A percentile compares a stretch with the other conserved stretches of the same genome.
phyloP scores from a whole-genome alignment of 2,329 filamentous ascomycete species.

The Aspergillus hiratsukae region DNA sequence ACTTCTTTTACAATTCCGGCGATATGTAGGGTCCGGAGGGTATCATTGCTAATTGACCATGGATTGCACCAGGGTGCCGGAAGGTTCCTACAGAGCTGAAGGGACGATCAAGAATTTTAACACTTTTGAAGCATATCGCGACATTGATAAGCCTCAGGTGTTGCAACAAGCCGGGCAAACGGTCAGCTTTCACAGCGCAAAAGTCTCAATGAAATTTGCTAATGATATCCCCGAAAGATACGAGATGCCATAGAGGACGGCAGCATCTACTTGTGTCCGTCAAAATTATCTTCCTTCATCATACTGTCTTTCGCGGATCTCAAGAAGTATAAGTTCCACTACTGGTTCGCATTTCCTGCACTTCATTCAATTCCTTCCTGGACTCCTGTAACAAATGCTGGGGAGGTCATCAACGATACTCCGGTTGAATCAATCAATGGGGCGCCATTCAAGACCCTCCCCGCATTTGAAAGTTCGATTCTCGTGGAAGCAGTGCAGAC shows the following conservation, averaged over 20 bases:
- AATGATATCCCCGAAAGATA: slow-evolving; percentile 56
- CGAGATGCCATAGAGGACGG: slow-evolving; percentile 98
- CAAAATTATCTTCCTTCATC: slow-evolving; percentile 81
- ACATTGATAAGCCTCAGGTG: slow-evolving; percentile 72
- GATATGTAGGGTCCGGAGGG: not conserved
- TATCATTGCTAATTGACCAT: not conserved
- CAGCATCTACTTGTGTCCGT: slow-evolving; percentile 91
- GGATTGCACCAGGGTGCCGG: slow-evolving; percentile 53
- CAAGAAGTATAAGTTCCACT: slow-evolving; percentile 97
- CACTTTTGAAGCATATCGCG: slow-evolving; percentile 88
- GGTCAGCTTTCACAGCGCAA: slow-evolving; percentile 44
- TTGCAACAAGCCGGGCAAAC: slow-evolving; percentile 74
- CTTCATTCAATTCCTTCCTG: slow-evolving; percentile 84
- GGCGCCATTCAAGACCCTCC: slow-evolving; percentile 43
- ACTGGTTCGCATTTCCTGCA: slow-evolving; percentile 95
- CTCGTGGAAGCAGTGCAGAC: slow-evolving; percentile 81
- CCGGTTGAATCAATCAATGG: slow-evolving; percentile 16
- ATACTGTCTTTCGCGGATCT: slow-evolving; percentile 91
- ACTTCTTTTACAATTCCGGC: not conserved
- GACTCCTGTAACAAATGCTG: slow-evolving; percentile 51
- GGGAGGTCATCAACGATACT: not conserved
- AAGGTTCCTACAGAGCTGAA: slow-evolving; percentile 74
- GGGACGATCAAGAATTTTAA: slow-evolving; percentile 96
- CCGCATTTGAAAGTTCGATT: slow-evolving; percentile 65
- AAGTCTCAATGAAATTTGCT: slow-evolving; percentile 1